Percentiles rank a stretch among this genome's conserved stretches.
phyloP scores from a whole-genome alignment of 2,329 filamentous ascomycete genomes.

The Venturia nashicola region DNA sequence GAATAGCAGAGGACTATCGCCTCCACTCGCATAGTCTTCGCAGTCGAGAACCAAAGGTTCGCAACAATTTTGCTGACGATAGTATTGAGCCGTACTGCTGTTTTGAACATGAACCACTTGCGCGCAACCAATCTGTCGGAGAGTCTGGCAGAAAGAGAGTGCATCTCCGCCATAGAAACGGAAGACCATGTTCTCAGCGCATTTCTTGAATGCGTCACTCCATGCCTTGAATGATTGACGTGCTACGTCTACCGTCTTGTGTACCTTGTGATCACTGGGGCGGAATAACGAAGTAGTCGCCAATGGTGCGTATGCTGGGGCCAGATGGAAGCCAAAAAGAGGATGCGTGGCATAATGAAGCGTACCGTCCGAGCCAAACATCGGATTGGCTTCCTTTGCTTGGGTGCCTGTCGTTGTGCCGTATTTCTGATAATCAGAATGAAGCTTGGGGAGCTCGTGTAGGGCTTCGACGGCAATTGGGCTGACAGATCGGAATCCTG shows the following conservation, averaged over 20 bases:
- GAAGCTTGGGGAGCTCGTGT: background rate
- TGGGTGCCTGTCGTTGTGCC: slow-evolving; percentile 12
- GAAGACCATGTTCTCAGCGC: slow-evolving; percentile 24
- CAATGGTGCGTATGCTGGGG: background rate
- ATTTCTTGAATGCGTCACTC: slow-evolving; percentile 28
- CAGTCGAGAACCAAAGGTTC: slow-evolving; percentile 31
- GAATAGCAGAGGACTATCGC: slow-evolving; percentile 32
- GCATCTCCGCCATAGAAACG: slow-evolving; percentile 38
- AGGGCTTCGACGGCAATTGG: background rate
- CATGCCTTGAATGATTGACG: slow-evolving; percentile 36
- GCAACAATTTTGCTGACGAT: slow-evolving; percentile 29
- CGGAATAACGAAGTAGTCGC: background rate
- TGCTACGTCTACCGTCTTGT: slow-evolving; percentile 21
- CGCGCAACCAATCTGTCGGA: slow-evolving; percentile 26
- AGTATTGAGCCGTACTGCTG: slow-evolving; percentile 26
- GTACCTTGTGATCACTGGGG: background rate
- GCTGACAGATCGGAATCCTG: background rate
- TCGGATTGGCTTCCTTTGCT: slow-evolving; percentile 21
- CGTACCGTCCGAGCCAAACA: slow-evolving; percentile 28
- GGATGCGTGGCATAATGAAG: slow-evolving; percentile 41
- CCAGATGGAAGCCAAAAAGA: slow-evolving; percentile 39
- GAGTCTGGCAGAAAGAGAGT: slow-evolving; percentile 38
- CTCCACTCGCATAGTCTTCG: slow-evolving; percentile 26
- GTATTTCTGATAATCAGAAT: background rate
- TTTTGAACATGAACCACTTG: background rate